Conservation (phyloP, 1,139 yeast genomes). For the Taphrina communis region DNA sequence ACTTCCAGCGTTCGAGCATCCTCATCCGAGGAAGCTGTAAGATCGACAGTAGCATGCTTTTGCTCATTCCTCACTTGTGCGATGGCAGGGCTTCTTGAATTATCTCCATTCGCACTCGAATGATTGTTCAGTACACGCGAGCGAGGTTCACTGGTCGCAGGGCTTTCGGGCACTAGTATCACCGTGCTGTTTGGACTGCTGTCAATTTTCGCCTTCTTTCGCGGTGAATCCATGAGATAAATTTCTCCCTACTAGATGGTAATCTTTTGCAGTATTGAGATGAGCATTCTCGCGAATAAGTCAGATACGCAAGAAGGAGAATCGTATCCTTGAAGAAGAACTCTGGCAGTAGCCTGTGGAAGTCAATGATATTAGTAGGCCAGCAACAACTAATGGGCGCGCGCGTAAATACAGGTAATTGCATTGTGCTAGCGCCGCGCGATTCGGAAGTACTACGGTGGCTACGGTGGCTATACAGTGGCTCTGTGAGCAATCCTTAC, state of each 20-base stretch:
- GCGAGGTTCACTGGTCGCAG: neutral
- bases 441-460: too few species aligned
- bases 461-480: too few species aligned
- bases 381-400: neutral
- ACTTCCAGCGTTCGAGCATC: neutral
- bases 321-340: neutral
- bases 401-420: neutral
- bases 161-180: conserved; percentile 12
- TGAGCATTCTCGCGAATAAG: too few species aligned
- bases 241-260: neutral
- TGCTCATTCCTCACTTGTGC: neutral
- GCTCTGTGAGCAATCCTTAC: too few species aligned
- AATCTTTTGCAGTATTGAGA: neutral
- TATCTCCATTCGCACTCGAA: neutral
- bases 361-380: neutral
- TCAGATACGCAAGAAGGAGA: neutral
- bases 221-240: conserved; percentile 6
- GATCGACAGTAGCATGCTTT: neutral
- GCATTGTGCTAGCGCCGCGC: neutral
- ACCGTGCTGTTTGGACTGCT: neutral
- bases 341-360: too few species aligned
- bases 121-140: neutral
- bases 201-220: conserved; percentile 13
- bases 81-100: neutral
- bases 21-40: neutral